Evolutionary conservation across 1,139 yeast species (phyloP).

Genomic region (Diutina ranongensis): DNA sequence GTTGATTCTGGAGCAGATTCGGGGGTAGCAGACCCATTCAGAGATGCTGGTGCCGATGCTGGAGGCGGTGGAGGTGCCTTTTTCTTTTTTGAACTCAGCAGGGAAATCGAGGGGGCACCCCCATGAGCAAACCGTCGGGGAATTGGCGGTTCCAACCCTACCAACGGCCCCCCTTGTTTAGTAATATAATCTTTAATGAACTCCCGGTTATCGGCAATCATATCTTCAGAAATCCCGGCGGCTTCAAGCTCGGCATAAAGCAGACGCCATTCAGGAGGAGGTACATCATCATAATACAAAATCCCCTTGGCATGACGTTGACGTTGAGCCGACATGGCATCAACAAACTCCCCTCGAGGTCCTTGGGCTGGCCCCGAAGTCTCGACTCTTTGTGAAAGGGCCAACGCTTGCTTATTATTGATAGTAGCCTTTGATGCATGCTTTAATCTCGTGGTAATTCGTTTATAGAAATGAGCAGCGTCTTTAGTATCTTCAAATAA

Average conservation of each 20-base stretch:
- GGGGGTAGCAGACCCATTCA: conserved; percentile 7
- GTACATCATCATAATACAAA: conserved; percentile 64
- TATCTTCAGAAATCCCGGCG: conserved; percentile 77
- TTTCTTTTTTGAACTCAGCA: conserved; percentile 15
- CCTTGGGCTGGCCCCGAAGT: conserved; percentile 31
- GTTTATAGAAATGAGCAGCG: conserved; percentile 73
- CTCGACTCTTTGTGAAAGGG: conserved; percentile 42
- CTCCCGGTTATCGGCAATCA: conserved; percentile 79
- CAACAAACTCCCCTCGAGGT: conserved; percentile 57
- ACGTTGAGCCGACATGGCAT: conserved; percentile 42
- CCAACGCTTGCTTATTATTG: conserved; percentile 79
- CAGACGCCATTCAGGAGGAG: conserved; percentile 81
- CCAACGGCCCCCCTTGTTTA: conserved; percentile 74
- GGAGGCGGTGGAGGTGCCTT: conserved; percentile 38
- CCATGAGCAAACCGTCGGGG: conserved; percentile 43
- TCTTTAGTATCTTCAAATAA: conserved; percentile 83
- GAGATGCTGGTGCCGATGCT: conserved; percentile 9
- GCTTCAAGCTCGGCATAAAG: conserved; percentile 62
- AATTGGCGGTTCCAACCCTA: conserved; percentile 77
- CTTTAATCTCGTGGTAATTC: conserved; percentile 65
- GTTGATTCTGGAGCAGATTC: conserved; percentile 1
- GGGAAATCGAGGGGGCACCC: not conserved
- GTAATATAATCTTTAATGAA: conserved; percentile 70
- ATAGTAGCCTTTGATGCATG: conserved; percentile 80
- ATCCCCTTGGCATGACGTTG: conserved; percentile 46